These are phyloP conservation scores for Fragilariopsis cylindrus DNA, from an alignment of 108 stramenopile species.

Conservation along the genomic window DNA sequence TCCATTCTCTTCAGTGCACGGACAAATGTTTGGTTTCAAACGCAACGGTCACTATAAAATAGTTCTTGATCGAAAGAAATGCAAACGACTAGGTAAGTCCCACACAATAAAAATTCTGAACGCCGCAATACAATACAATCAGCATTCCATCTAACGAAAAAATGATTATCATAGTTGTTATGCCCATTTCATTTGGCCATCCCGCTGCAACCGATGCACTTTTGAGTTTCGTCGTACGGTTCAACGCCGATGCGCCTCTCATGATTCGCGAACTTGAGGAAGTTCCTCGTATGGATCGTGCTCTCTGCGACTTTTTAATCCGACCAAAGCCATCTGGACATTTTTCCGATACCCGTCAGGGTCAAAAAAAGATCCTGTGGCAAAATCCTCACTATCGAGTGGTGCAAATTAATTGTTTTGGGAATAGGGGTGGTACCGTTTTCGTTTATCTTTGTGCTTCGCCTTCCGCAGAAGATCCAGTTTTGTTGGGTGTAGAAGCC, in stretches of 20 bases:
- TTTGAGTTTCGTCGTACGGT: constrained; percentile 59
- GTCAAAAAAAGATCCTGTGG: constrained; percentile 39
- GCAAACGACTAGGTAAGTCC: constrained; percentile 16
- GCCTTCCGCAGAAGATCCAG: constrained; percentile 15
- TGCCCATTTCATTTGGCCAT: constrained; percentile 75
- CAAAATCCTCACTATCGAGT: constrained; percentile 41
- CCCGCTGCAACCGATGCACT: constrained; percentile 71
- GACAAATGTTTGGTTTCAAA: constrained; percentile 55
- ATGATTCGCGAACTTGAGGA: constrained; percentile 54
- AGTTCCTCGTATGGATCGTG: constrained; percentile 57
- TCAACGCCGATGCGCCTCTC: constrained; percentile 64
- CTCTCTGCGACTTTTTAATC: constrained; percentile 44
- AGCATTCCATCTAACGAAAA: too few species aligned
- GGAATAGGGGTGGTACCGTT: constrained; percentile 58
- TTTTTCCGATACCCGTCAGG: constrained; percentile 34
- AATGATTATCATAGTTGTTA: constrained; percentile 37
- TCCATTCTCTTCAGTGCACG: constrained; percentile 41
- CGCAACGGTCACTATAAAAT: constrained; percentile 60
- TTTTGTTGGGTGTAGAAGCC: constrained; percentile 49
- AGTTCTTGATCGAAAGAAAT: constrained; percentile 46
- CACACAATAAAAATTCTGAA: too few species aligned
- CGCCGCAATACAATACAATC: too few species aligned
- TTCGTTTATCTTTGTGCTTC: constrained; percentile 57
- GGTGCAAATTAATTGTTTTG: constrained; percentile 48
- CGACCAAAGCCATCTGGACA: constrained; percentile 20